A percentile compares a stretch with the other conserved stretches of the same genome.
These are phyloP conservation scores for Hypoxylon sp. DNA, from an alignment of 2,329 filamentous ascomycete species.

Conservation along the genomic window DNA sequence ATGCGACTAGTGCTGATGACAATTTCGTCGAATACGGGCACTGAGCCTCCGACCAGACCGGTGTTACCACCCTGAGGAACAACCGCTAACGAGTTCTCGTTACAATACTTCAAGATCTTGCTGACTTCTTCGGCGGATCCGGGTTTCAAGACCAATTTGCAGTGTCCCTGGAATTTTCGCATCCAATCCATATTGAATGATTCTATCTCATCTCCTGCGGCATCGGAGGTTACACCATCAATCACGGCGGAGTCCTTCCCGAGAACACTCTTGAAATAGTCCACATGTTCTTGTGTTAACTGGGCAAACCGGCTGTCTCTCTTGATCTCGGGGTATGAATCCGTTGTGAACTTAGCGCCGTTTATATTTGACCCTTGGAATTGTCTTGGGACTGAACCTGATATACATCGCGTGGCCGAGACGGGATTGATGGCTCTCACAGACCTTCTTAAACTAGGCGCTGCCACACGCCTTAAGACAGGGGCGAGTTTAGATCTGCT, in stretches of 20 bases:
- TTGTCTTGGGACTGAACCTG: conserved; percentile 41
- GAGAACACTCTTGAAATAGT: conserved; percentile 82
- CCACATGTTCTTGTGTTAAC: conserved; percentile 81
- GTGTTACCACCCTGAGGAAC: conserved; percentile 98
- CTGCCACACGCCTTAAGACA: conserved; percentile 40
- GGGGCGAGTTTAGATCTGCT: conserved; percentile 44
- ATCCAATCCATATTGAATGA: conserved; percentile 98
- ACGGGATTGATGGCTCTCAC: conserved; percentile 12
- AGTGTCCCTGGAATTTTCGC: conserved; percentile 95
- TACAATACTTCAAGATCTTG: conserved; percentile 92
- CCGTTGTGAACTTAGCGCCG: conserved; percentile 79
- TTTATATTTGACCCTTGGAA: conserved; percentile 41
- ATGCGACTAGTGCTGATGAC: conserved; percentile 90
- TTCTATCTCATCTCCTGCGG: conserved; percentile 78
- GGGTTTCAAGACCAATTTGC: conserved; percentile 86
- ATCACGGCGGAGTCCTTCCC: conserved; percentile 81
- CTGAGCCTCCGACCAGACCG: conserved; percentile 91
- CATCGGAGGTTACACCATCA: conserved; percentile 80
- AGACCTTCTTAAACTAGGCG: conserved; percentile 35
- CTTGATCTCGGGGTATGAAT: conserved; percentile 84
- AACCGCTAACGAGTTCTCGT: conserved; percentile 88
- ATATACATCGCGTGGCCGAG: conserved; percentile 37
- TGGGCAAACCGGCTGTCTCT: conserved; percentile 78
- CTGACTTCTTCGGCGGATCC: conserved; percentile 87
- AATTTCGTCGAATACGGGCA: conserved; percentile 98